Evolutionary conservation across 257 asterid species (phyloP).

Genomic region (Salvia miltiorrhiza): DNA sequence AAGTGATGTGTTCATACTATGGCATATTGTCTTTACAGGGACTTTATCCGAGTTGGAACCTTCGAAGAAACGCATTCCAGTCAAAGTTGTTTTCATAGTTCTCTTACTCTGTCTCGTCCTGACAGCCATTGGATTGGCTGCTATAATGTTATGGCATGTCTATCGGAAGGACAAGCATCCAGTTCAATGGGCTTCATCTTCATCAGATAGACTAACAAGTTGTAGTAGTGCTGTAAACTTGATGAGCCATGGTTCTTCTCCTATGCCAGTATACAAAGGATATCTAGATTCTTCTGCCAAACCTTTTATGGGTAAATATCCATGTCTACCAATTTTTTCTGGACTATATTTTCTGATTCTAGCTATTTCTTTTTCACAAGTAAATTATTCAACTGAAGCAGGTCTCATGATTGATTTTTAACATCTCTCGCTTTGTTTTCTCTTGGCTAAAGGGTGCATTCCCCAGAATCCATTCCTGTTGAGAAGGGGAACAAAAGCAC

Average conservation of each 20-base stretch:
- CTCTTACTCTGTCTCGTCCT: slow-evolving; percentile 53
- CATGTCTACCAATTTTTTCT: background rate
- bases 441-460: slow-evolving; percentile 64
- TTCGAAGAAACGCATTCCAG: slow-evolving; percentile 46
- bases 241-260: slow-evolving; percentile 50
- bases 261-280: slow-evolving; percentile 38
- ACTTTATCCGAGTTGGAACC: slow-evolving; percentile 35
- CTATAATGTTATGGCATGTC: slow-evolving; percentile 45
- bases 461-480: slow-evolving; percentile 47
- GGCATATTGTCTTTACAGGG: slow-evolving; percentile 44
- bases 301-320: slow-evolving; percentile 43
- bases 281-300: slow-evolving; percentile 30
- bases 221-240: slow-evolving; percentile 59
- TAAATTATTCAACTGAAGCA: background rate
- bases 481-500: slow-evolving; percentile 47
- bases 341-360: background rate
- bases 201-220: slow-evolving; percentile 67
- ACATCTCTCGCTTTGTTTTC: background rate
- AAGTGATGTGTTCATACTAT: background rate
- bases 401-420: background rate
- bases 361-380: background rate
- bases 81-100: slow-evolving; percentile 42
- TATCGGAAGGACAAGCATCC: slow-evolving; percentile 43
- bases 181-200: slow-evolving; percentile 43
- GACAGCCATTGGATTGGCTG: slow-evolving; percentile 48